Conservation (phyloP, 192 early-diverging fungal species). For the Thoreauomyces humboldtii region DNA sequence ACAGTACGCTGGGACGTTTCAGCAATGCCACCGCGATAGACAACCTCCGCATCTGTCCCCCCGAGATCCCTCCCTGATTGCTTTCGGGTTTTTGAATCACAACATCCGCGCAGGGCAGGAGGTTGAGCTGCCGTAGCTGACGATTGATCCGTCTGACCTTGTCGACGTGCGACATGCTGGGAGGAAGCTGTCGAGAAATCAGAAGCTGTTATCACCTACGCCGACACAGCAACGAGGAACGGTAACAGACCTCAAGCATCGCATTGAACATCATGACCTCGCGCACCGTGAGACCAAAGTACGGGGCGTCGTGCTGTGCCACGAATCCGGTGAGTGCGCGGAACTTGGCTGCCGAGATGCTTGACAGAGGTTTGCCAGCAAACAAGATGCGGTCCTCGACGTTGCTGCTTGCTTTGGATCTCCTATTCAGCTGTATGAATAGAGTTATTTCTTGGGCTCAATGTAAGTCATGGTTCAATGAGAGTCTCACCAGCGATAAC, state of each 20-base stretch:
- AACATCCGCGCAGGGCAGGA: conserved; percentile 23
- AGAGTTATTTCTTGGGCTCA: background rate
- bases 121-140: conserved; percentile 17
- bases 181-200: conserved; percentile 14
- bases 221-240: background rate
- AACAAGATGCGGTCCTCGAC: conserved; percentile 15
- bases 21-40: conserved; percentile 29
- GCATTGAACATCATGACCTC: conserved; percentile 46
- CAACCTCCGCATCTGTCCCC: conserved; percentile 27
- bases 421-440: conserved; percentile 5
- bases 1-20: conserved; percentile 27
- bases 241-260: conserved; percentile 35
- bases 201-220: background rate
- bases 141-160: conserved; percentile 19
- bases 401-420: background rate
- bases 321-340: conserved; percentile 33
- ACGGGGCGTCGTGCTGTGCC: conserved; percentile 34
- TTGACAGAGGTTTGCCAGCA: conserved; percentile 9
- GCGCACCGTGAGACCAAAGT: conserved; percentile 36
- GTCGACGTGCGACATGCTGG: background rate
- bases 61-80: conserved; percentile 29
- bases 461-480: background rate
- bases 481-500: conserved; percentile 16
- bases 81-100: conserved; percentile 18
- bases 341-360: conserved; percentile 6